These are phyloP conservation scores for Ophiostoma novo-ulmi DNA, from an alignment of 2,329 filamentous ascomycete genomes.

Conservation along the genomic window DNA sequence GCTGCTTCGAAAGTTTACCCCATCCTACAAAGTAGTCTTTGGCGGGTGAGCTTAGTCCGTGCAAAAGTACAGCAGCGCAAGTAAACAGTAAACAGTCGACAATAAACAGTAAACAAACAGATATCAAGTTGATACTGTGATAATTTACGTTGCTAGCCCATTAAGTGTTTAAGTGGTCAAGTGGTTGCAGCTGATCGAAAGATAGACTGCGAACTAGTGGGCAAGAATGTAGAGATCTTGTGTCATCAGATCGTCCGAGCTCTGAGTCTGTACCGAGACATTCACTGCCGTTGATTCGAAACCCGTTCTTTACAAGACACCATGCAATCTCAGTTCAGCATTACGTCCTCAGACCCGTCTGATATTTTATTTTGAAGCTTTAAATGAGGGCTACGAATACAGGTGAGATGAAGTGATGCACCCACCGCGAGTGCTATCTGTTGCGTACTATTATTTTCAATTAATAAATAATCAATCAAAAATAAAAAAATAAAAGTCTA, in stretches of 20 bases:
- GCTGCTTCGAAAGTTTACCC: neutral
- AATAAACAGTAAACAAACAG: neutral
- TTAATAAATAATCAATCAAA: neutral
- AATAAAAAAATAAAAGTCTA: neutral
- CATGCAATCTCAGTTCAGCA: neutral
- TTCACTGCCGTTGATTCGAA: too few species aligned
- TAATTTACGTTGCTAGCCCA: too few species aligned
- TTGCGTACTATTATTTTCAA: too few species aligned
- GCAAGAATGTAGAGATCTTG: neutral
- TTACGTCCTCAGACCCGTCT: neutral
- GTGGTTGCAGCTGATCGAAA: neutral
- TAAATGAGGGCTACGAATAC: neutral
- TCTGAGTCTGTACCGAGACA: too few species aligned
- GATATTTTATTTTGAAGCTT: neutral
- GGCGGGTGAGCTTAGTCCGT: neutral
- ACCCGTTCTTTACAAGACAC: too few species aligned
- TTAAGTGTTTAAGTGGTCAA: neutral
- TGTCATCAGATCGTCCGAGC: neutral
- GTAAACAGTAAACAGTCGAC: neutral
- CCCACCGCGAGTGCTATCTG: too few species aligned
- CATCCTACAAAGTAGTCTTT: neutral
- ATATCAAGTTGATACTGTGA: neutral
- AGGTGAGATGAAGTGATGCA: too few species aligned
- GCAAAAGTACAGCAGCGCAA: neutral
- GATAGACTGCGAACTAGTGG: neutral